Evolutionary conservation across 345 rosid genomes (phyloP), one percentile per base, ranked within the genome.

Genomic region (Citrus glauca): DNA sequence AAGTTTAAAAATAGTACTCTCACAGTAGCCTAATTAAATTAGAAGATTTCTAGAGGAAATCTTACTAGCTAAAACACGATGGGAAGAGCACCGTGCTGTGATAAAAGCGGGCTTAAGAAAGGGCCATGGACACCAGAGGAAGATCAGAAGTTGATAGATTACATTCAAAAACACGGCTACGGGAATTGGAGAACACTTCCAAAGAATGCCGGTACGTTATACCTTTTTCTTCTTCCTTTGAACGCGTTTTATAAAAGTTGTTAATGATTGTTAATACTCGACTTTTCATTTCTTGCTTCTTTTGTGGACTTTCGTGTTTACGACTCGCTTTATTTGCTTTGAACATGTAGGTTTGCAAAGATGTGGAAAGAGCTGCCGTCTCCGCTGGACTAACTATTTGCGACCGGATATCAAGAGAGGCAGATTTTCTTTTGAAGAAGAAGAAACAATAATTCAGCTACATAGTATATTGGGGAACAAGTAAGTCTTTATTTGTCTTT

Each of bases 111-210:
- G 17, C 89, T 91, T 27, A 94, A 90, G 86, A 94, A 86, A 84
- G 98, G 98, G 17, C 94, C 98, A 13, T 94, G 98, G 98, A 94
- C 94, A 6, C 82, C 90, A 22, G 98, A 94, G 76, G 98, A 94
- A 82, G 98, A 94, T 73, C 84, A 85, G 82, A 93, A 87, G 69
- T 84, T 94, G 72, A 55, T 86, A 66, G 92, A 87, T 60, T 94
- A 91, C 78, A 91, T 94, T 75, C 85, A 91, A 13, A 86, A 84
- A 77, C 93, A 94, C 81, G 98, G 98, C 6, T 91, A 84, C 61
- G 94, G 98, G 25, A 91, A 90, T 68, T 94, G 98, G 98, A 90
- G 97, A 72, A 88, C 93, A 10, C 93, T 94, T 50, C 98, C 98
- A 11, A 87, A 91, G 80, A 90, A 94, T 87, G 98, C 97, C 2